A percentile compares a stretch with the other conserved stretches of the same genome.
These are phyloP conservation scores for Diutina pseudorugosa DNA, from an alignment of 1,139 yeast genomes.

Conservation along the genomic window DNA sequence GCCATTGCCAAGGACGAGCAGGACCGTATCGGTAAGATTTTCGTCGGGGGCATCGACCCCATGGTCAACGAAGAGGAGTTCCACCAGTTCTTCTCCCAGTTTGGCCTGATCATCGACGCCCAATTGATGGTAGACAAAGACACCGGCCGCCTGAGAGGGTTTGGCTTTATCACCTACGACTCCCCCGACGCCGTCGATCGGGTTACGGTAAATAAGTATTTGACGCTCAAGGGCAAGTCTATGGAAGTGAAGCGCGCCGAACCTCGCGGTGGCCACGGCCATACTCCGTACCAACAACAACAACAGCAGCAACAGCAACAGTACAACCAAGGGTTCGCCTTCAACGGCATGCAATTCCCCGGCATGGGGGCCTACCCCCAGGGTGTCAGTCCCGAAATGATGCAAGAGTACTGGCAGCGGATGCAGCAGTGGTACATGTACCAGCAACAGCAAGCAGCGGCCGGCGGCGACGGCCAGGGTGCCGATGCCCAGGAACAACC, in stretches of 20 bases:
- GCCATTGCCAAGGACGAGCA: slow-evolving; percentile 98
- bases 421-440: slow-evolving; percentile 70
- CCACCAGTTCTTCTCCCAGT: slow-evolving; percentile 75
- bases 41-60: slow-evolving; percentile 96
- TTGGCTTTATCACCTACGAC: slow-evolving; percentile 94
- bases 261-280: slow-evolving; percentile 42
- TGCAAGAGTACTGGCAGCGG: slow-evolving; percentile 80
- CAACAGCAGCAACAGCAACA: slow-evolving; percentile 22
- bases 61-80: slow-evolving; percentile 91
- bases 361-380: slow-evolving; percentile 28
- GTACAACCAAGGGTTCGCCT: slow-evolving; percentile 9
- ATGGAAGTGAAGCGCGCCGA: slow-evolving; percentile 98
- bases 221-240: slow-evolving; percentile 76
- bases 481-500: slow-evolving; percentile 40
- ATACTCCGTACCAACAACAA: not conserved
- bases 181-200: slow-evolving; percentile 92
- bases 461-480: slow-evolving; percentile 25
- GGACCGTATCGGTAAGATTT: slow-evolving; percentile 93
- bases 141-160: slow-evolving; percentile 95
- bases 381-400: slow-evolving; percentile 55
- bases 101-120: slow-evolving; percentile 91
- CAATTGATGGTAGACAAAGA: slow-evolving; percentile 97
- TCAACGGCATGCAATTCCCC: slow-evolving; percentile 13
- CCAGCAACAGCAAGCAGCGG: slow-evolving; percentile 50
- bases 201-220: slow-evolving; percentile 73